Evolutionary conservation across 2,329 filamentous ascomycete genomes (phyloP), one percentile per base, ranked within the genome.

Genomic region (Penicillium sp.): DNA sequence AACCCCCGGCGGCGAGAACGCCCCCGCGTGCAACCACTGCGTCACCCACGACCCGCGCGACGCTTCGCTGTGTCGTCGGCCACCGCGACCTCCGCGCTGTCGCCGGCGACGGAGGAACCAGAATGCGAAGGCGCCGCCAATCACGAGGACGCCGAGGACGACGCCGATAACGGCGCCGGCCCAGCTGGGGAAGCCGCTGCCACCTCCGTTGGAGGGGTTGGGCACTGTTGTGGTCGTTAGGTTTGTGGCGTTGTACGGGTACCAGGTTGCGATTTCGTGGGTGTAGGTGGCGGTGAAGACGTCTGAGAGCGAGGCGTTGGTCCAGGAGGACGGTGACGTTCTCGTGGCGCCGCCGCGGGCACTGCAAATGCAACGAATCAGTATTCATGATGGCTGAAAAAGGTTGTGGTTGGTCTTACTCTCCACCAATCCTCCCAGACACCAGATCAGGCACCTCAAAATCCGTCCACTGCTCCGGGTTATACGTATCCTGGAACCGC

Each of bases 101-200:
- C 50, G 66, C 19, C 65, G 66, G 8, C 68, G 63, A 8, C 65
- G 64, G n/a, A 64, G 64, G 9, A 68, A 63, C 64, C 62, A 71
- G 44, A 68, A 64, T 5, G 52, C 48, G 17, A 66, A 4, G 0
- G 63, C 52, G 2, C 65, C 54, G 2, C 31, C 65, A 9, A 73
- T 56, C 1, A 66, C 38, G 19, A 70, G 50, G 0, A 73, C 29
- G 4, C 69, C 70, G 1, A 67, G 26, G 1, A 73, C 52, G 4
- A 71, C 68, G 6, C 72, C 72, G 15, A 74, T 67, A 30, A 90
- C 84, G 0, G 88, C 87, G 0, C 83, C 83, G 1, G 89, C 82
- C 81, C 86, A 90, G 5, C 75, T 75, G 0, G 87, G 85, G 3
- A 85, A 81, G 1, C 75, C 45, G 7, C 9, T 11, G 17, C 46